These are phyloP conservation scores for Atkinsonella hypoxylon DNA, from an alignment of 2,329 filamentous ascomycete species.

Conservation along the genomic window DNA sequence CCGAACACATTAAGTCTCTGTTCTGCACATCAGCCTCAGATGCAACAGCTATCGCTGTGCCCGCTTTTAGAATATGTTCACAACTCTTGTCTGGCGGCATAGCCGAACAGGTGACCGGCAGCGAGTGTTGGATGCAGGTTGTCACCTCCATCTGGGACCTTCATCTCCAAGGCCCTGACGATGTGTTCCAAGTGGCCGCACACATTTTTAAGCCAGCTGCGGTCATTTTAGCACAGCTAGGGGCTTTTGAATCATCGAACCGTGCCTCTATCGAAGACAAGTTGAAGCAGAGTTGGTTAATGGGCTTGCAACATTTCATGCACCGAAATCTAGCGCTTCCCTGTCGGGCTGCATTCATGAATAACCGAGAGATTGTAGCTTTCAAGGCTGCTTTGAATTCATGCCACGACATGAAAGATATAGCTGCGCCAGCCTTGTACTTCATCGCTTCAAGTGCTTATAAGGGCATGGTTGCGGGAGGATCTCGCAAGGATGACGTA, in stretches of 20 bases:
- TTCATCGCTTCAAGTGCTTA: slow-evolving; percentile 24
- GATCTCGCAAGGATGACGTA: slow-evolving; percentile 21
- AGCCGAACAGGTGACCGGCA: slow-evolving; percentile 22
- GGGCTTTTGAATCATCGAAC: slow-evolving; percentile 15
- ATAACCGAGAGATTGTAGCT: slow-evolving; percentile 27
- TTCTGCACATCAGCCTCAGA: slow-evolving; percentile 39
- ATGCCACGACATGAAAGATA: slow-evolving; percentile 21
- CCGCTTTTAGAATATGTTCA: slow-evolving; percentile 34
- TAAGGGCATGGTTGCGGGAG: slow-evolving; percentile 13
- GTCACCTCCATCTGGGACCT: slow-evolving; percentile 39
- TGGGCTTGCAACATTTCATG: slow-evolving; percentile 36
- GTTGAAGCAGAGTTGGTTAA: slow-evolving; percentile 27
- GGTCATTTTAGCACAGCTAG: slow-evolving; percentile 28
- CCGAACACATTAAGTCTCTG: slow-evolving; percentile 45
- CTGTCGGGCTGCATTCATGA: slow-evolving; percentile 34
- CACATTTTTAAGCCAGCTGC: slow-evolving; percentile 29
- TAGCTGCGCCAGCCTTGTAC: slow-evolving; percentile 33
- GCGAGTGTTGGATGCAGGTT: slow-evolving; percentile 35
- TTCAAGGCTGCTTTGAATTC: slow-evolving; percentile 29
- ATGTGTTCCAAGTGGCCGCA: slow-evolving; percentile 35
- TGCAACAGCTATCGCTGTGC: slow-evolving; percentile 31
- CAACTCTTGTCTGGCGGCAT: slow-evolving; percentile 22
- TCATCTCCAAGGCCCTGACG: slow-evolving; percentile 36
- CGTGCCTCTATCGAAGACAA: slow-evolving; percentile 7
- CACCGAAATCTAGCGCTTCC: slow-evolving; percentile 40